Conservation (phyloP, 495 filamentous ascomycete genomes). For the Penicillium paradoxum region DNA sequence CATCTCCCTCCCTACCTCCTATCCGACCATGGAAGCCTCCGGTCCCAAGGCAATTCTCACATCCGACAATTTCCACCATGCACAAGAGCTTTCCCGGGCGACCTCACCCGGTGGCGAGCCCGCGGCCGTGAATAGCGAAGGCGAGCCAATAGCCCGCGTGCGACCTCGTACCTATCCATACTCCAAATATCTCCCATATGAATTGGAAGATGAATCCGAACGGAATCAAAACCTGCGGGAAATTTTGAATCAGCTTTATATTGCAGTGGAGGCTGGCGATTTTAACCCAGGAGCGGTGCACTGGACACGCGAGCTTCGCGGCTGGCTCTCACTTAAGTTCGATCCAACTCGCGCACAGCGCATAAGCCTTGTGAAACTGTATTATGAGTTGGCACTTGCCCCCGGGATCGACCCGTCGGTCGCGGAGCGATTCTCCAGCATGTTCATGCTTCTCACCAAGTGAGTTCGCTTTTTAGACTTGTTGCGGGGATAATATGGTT, state of each 20-base stretch:
- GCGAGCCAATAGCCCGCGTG: slow-evolving; percentile 58
- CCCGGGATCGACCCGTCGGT: slow-evolving; percentile 79
- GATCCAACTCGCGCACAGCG: slow-evolving; percentile 81
- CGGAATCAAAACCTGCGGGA: slow-evolving; percentile 70
- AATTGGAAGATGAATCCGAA: slow-evolving; percentile 69
- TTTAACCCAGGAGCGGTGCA: slow-evolving; percentile 90
- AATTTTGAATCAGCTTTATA: slow-evolving; percentile 88
- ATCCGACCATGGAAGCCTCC: slow-evolving; percentile 38
- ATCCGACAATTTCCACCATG: slow-evolving; percentile 45
- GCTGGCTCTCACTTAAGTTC: slow-evolving; percentile 95
- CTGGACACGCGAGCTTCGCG: slow-evolving; percentile 94
- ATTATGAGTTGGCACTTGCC: slow-evolving; percentile 89
- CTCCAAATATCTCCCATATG: slow-evolving; percentile 80
- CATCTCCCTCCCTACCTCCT: slow-evolving; percentile 4
- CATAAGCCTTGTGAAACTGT: slow-evolving; percentile 79
- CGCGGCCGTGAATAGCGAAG: slow-evolving; percentile 47
- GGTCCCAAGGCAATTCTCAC: slow-evolving; percentile 38
- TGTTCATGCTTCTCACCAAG: slow-evolving; percentile 94
- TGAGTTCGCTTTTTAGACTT: slow-evolving; percentile 38
- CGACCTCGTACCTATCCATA: slow-evolving; percentile 91
- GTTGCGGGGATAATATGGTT: slow-evolving; percentile 1
- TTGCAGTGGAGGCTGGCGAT: slow-evolving; percentile 85
- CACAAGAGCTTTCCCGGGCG: slow-evolving; percentile 53
- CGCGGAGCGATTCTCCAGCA: slow-evolving; percentile 88
- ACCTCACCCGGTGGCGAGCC: slow-evolving; percentile 64